A percentile compares a stretch with the other conserved stretches of the same genome.
Conservation (phyloP, 495 filamentous ascomycete species). For the Penicillium antarcticum region DNA sequence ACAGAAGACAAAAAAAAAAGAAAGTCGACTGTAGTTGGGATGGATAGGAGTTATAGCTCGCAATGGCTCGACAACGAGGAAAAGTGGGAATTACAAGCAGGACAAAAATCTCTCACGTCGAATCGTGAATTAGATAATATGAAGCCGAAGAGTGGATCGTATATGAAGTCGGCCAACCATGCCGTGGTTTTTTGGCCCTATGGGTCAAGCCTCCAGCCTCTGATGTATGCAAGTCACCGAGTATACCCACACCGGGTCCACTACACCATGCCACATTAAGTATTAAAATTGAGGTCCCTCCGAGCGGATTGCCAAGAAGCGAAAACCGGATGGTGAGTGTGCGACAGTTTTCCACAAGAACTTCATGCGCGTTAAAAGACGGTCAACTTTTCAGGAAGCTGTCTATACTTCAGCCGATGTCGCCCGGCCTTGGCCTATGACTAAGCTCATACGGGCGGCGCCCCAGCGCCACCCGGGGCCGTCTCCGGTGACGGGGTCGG, state of each 20-base stretch:
- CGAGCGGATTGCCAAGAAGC: conserved; percentile 8
- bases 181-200: not conserved
- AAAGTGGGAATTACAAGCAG: not conserved
- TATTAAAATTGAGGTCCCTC: conserved; percentile 4
- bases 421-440: too few species aligned
- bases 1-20: not conserved
- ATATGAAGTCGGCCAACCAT: conserved; percentile 8
- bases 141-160: not conserved
- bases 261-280: not conserved
- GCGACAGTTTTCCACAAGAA: too few species aligned
- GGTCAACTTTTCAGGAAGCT: too few species aligned
- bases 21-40: not conserved
- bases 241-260: not conserved
- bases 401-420: too few species aligned
- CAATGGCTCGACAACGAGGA: not conserved
- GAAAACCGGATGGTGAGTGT: not conserved
- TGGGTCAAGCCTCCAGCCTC: conserved; percentile 10
- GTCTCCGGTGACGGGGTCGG: too few species aligned
- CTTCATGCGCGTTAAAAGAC: too few species aligned
- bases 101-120: conserved; percentile 3
- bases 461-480: too few species aligned
- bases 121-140: conserved; percentile 4
- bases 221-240: conserved; percentile 2
- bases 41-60: not conserved
- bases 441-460: too few species aligned